Conservation (phyloP, 331 rosid species). For the Pyracantha coccinea region DNA sequence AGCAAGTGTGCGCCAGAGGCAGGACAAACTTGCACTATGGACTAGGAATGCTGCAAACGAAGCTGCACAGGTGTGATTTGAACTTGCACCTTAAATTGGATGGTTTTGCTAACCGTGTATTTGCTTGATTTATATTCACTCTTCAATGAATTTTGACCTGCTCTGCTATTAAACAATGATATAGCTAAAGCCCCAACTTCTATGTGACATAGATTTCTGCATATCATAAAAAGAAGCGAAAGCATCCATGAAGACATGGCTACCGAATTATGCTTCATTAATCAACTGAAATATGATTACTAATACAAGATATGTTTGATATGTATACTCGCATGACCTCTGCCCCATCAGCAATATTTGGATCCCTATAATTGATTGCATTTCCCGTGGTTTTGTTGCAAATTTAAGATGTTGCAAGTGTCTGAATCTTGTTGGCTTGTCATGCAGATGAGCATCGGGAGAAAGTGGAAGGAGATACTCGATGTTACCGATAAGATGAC, state of each 20-base stretch:
- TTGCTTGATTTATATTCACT: not conserved
- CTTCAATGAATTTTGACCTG: not conserved
- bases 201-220: not conserved
- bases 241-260: not conserved
- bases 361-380: not conserved
- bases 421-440: not conserved
- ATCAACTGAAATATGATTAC: not conserved
- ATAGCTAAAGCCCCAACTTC: not conserved
- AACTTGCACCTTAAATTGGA: not conserved
- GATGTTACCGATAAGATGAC: constrained; percentile 68
- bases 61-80: constrained; percentile 72
- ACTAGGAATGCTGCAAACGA: constrained; percentile 92
- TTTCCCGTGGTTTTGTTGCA: not conserved
- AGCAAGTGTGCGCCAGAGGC: constrained; percentile 91
- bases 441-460: constrained; percentile 85
- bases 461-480: constrained; percentile 95
- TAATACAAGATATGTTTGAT: not conserved
- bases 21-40: constrained; percentile 89
- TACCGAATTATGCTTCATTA: not conserved
- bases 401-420: not conserved
- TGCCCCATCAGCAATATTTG: not conserved
- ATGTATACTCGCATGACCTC: not conserved
- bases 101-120: not conserved
- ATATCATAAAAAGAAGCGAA: not conserved
- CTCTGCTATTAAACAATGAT: not conserved